Evolutionary conservation across 2,329 filamentous ascomycete genomes (phyloP), one percentile per base, ranked within the genome.

Genomic region (Trichocomaceae sp.): DNA sequence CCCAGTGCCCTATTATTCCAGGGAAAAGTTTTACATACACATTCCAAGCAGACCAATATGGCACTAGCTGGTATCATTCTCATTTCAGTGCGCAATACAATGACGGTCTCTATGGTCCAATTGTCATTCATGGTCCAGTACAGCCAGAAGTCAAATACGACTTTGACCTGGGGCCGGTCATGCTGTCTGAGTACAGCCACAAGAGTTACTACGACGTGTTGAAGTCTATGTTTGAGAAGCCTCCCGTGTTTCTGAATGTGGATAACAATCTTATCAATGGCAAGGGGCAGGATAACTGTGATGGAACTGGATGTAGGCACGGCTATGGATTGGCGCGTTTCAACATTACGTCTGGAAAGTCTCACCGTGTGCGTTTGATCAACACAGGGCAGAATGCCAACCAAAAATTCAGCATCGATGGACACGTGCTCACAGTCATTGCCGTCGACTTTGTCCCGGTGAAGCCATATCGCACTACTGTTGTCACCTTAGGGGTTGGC

Each of bases 21-120:
- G 72, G 71, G 12, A 63, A 62, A 60, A 69, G 61, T 26, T 72
- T 70, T 57, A 66, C 65, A 1, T 75, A 75, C 59, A 63, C 59
- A 41, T 65, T 72, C 59, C 64, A 61, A 15, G 71, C 72, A 10
- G 58, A 60, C 19, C 61, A 68, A 8, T 71, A 69, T 55, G 73
- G 72, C 1, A 67, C 59, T 53, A 67, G 64, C 45, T 69, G 65
- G 63, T 75, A 69, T 46, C 72, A 75, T 58, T 63, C 64, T 0
- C 74, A 77, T 23, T 54, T 33, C 29, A 54, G 77, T 29, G 78
- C 78, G 2, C 84, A 86, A 56, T 84, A 86, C 6, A 80, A 83
- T 0, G 86, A 89, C 64, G 86, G 0, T 7, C 23, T 72, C 88
- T 79, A 85, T 4, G 84, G 83, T 0, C 82, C 86, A 0, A 70